Percentiles rank a stretch among this genome's conserved stretches.
These are phyloP conservation scores for Myriangium duriaei DNA, from an alignment of 2,329 filamentous ascomycete species.

Conservation along the genomic window DNA sequence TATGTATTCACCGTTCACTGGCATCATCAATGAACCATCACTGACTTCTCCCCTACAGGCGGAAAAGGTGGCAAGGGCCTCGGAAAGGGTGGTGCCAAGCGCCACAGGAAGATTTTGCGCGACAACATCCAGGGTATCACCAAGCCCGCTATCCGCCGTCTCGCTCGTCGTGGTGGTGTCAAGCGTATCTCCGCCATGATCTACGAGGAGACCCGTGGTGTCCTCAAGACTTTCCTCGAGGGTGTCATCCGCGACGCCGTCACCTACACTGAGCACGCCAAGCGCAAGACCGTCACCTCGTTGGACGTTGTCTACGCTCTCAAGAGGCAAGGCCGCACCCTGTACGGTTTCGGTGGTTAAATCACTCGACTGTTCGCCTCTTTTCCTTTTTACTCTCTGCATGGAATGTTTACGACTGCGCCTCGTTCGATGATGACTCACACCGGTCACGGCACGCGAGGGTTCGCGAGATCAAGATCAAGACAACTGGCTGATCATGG, in stretches of 20 bases:
- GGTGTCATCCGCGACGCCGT: slow-evolving; percentile 67
- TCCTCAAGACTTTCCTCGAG: slow-evolving; percentile 75
- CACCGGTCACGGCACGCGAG: slow-evolving; percentile 5
- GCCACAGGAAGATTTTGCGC: slow-evolving; percentile 97
- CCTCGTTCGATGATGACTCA: slow-evolving; percentile 8
- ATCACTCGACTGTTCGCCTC: slow-evolving; percentile 15
- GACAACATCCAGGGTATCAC: slow-evolving; percentile 99
- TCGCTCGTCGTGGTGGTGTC: slow-evolving; percentile 97
- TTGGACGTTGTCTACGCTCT: slow-evolving; percentile 52
- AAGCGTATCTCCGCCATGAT: slow-evolving; percentile 99
- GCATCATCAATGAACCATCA: slow-evolving; percentile 13
- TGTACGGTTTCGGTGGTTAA: slow-evolving; percentile 58
- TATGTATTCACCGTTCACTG: slow-evolving; percentile 23
- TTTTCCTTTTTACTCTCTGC: slow-evolving; percentile 17
- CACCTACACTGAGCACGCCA: slow-evolving; percentile 74
- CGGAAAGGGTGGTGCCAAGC: slow-evolving; percentile 97
- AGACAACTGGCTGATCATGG: slow-evolving; percentile 3
- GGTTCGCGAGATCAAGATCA: background rate
- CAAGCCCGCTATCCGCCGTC: slow-evolving; percentile 96
- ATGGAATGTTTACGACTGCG: slow-evolving; percentile 22
- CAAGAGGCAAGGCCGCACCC: slow-evolving; percentile 52
- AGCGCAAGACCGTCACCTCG: slow-evolving; percentile 59
- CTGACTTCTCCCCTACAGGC: slow-evolving; percentile 47
- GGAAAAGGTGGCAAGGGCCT: slow-evolving; percentile 96
- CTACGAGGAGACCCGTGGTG: slow-evolving; percentile 73